phyloP scores from a whole-genome alignment of 1,284 basidiomycete genomes.

The Sanghuangporus baumii region DNA sequence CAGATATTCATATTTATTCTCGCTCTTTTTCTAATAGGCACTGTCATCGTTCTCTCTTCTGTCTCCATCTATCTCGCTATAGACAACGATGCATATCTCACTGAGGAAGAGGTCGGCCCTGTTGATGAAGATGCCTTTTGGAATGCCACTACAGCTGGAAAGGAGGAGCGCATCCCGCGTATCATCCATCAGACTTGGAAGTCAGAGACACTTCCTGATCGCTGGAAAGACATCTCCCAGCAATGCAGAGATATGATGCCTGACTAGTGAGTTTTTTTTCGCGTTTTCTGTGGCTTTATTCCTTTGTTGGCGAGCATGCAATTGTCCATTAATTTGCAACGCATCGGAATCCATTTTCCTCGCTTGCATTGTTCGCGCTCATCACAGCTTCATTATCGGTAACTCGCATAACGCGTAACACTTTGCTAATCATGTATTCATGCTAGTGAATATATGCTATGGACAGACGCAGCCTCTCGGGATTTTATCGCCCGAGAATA shows the following conservation, averaged over 20 bases:
- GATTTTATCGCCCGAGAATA: slow-evolving; percentile 88
- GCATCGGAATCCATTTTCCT: slow-evolving; percentile 2
- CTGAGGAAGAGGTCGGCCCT: slow-evolving; percentile 71
- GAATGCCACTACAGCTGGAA: slow-evolving; percentile 55
- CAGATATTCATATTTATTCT: slow-evolving; percentile 74
- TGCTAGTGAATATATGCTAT: slow-evolving; percentile 88
- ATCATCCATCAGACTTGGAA: slow-evolving; percentile 99
- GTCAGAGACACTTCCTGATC: slow-evolving; percentile 76
- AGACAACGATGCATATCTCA: slow-evolving; percentile 70
- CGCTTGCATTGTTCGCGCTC: neutral
- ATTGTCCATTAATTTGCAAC: neutral
- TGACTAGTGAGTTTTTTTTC: slow-evolving; percentile 74
- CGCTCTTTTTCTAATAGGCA: slow-evolving; percentile 83
- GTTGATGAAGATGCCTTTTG: slow-evolving; percentile 45
- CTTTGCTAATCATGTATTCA: slow-evolving; percentile 1
- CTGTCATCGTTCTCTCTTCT: slow-evolving; percentile 87
- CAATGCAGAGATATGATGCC: slow-evolving; percentile 85
- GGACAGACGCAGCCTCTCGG: slow-evolving; percentile 90
- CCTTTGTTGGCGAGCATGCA: neutral
- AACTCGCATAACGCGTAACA: neutral
- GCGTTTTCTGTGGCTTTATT: neutral
- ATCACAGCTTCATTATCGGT: neutral
- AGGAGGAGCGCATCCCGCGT: slow-evolving; percentile 76
- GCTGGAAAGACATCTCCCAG: slow-evolving; percentile 79
- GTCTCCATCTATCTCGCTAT: slow-evolving; percentile 90